Base-by-base conservation (phyloP, 306 rosid genomes). In the Vigna angularis region DNA sequence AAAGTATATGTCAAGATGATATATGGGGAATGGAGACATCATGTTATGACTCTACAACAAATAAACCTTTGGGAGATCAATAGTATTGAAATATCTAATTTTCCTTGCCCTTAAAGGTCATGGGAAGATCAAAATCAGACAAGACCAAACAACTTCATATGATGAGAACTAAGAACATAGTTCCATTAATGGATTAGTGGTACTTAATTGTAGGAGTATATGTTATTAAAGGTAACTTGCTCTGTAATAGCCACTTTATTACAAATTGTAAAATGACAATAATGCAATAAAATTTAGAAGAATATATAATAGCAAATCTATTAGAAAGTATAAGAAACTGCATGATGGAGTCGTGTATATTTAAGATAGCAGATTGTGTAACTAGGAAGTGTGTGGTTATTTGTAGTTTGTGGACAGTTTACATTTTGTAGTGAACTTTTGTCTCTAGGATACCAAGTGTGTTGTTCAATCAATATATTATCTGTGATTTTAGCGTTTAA, bases 41-140 rank as follows among this genome's bases (percentile, higher is more conserved):
- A 66, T 78, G 85, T 17, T 70, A 40, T 62, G 67, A 83, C 38
- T 83, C 81, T 12, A 70, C 52, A 52, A 9, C 68, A 9, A 78
- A 65, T 53, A 48, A 18, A 66, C 61, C 38, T 36, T 65, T 30
- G 17, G 16, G 52, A 77, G 70, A 59, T 59, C 51, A 66, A 42
- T 24, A 3, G 22, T 49, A 3, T 32, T 14, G 28, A 63, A 69
- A 68, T 57, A 74, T 65, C 15, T 34, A 44, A 64, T 42, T 61
- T 73, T 77, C 62, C 70, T 56, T 56, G 38, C 38, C 28, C 59
- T 20, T 55, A 26, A 0, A 66, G 49, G 44, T 64, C 74, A 34
- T 16, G 5, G 50, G 13, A 66, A 75, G 52, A 65, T 62, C 78
- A 30, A 30, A 30, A 30, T 30, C 75, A 38, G 47, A 71, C 76